Base-by-base conservation (phyloP, 2,329 filamentous ascomycete genomes). In the Aspergillus phoenicis region DNA sequence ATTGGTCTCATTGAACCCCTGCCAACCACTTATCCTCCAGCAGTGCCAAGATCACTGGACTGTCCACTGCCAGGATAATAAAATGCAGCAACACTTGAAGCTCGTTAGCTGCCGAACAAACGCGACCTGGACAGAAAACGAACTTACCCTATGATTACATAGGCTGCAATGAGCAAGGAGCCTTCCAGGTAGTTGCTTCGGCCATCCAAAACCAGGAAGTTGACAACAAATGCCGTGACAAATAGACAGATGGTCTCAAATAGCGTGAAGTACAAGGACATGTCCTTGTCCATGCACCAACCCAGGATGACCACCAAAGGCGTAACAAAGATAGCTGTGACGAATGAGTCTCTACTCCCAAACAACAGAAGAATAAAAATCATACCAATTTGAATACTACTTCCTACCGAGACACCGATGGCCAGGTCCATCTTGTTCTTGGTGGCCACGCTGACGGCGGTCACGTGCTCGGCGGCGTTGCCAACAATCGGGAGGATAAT, bases 341-440 rank as follows among this genome's bases (percentile, higher is more conserved):
- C 20, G 2, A 11, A 52, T 66, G 48, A 70, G 64, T 8, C 8
- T 7, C 22, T 22, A 17, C 1, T 38, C 2, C 2, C 20, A 33
- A 15, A 13, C 17, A 48, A 49, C 2, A 10, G 48, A n/a, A 15
- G 2, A 41, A 22, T 10, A 28, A 22, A 30, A 30, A 6, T 43
- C 59, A 30, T 60, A 76, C 75, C 80, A 52, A 93, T 91, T 76
- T 93, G 90, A 77, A 94, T 93, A 68, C 88, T 91, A 10, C 87
- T 91, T 28, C 91, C 90, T 36, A 93, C 88, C 11, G 90, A 90
- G 10, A 93, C 89, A 71, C 90, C 90, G 64, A 93, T 93, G 3
- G 90, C 88, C 8, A 93, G 80, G 70, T 93, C 91, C 89, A 93
- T 92, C 78, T 93, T 93, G 77, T 93, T 91, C 81, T 93, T 92